These are phyloP conservation scores for Pichia manshurica DNA, from an alignment of 805 yeast genomes.

Conservation along the genomic window DNA sequence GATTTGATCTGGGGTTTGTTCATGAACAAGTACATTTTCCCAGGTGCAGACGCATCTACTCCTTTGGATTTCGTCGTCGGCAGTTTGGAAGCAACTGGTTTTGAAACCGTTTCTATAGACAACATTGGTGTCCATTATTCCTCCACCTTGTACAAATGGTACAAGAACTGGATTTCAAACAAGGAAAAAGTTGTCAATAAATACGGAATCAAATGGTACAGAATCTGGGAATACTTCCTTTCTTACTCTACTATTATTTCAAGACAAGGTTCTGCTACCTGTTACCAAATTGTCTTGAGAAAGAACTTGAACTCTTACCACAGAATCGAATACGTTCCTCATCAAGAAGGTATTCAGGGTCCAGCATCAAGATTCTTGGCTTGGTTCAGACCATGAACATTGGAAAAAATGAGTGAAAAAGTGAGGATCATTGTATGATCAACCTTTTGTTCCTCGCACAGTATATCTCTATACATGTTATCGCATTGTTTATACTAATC, in stretches of 20 bases:
- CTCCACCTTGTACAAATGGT: conserved; percentile 90
- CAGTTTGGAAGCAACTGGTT: conserved; percentile 75
- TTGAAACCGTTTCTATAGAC: conserved; percentile 77
- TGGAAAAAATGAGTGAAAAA: background rate
- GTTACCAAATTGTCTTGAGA: conserved; percentile 86
- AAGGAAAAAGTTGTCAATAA: conserved; percentile 67
- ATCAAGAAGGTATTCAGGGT: conserved; percentile 65
- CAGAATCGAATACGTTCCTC: conserved; percentile 74
- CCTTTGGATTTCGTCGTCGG: conserved; percentile 81
- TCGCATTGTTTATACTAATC: no score
- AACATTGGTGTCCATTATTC: conserved; percentile 92
- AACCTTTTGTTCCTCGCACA: no score
- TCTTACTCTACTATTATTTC: conserved; percentile 77
- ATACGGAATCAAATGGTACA: conserved; percentile 85
- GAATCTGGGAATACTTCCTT: conserved; percentile 90
- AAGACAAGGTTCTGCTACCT: conserved; percentile 90
- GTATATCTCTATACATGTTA: no score
- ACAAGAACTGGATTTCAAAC: conserved; percentile 88
- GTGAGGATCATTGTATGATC: background rate
- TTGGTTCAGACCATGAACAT: conserved; percentile 44
- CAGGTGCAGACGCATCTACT: conserved; percentile 96
- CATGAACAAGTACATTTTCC: conserved; percentile 95
- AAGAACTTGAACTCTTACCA: conserved; percentile 83
- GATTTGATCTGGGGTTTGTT: conserved; percentile 91
- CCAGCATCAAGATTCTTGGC: conserved; percentile 50